These are phyloP conservation scores for Sporobolus alterniflorus DNA, from an alignment of 202 grass and related monocot species.

Conservation along the genomic window DNA sequence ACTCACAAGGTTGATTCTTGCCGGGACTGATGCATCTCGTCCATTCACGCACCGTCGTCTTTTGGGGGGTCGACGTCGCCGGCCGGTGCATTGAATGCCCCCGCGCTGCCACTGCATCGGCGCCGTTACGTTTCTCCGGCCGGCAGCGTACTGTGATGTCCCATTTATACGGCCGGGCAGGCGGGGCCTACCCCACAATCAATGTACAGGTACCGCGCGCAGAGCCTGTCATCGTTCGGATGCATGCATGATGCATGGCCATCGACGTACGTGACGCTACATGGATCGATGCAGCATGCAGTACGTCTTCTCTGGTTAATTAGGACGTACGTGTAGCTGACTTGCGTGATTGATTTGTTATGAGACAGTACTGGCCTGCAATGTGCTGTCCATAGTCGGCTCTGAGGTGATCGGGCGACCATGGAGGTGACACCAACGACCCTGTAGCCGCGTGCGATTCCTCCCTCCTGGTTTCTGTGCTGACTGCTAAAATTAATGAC, in stretches of 20 bases:
- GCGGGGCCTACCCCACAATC: not conserved
- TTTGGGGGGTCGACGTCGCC: constrained; percentile 34
- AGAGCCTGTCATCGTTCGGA: not conserved
- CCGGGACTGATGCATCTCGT: not conserved
- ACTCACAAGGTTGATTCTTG: constrained; percentile 17
- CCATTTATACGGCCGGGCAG: not conserved
- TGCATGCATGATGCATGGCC: constrained; percentile 8
- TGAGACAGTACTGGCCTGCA: not conserved
- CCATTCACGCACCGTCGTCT: not conserved
- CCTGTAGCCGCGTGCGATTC: not conserved
- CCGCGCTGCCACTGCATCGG: not conserved
- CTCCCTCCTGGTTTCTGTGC: too few species aligned
- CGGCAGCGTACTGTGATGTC: not conserved
- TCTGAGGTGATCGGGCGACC: too few species aligned
- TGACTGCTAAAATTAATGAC: too few species aligned
- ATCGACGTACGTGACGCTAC: constrained; percentile 22
- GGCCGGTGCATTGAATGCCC: constrained; percentile 24
- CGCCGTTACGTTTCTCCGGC: not conserved
- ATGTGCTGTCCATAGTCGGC: not conserved
- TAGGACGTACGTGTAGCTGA: not conserved
- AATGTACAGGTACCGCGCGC: constrained; percentile 25
- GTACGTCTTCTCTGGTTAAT: constrained; percentile 2
- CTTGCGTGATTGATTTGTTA: constrained; percentile 6
- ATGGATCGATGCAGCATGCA: not conserved
- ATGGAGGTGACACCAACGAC: not conserved